Evolutionary conservation across 768 basidiomycete genomes (phyloP), one percentile per base, ranked within the genome.

Genomic region (Rhizopogon sp.): DNA sequence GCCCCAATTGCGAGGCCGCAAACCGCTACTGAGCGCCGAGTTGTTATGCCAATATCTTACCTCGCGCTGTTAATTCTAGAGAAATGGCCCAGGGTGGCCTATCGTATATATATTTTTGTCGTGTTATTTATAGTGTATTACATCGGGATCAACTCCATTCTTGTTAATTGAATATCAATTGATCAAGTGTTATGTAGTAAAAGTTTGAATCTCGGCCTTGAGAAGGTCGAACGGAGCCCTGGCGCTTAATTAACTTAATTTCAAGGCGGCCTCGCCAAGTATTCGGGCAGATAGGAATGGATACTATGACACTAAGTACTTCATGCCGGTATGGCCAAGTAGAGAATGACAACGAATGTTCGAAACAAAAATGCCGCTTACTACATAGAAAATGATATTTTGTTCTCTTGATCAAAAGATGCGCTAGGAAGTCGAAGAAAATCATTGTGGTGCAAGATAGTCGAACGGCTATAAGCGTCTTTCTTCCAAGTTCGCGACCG

Each of bases 1-100:
- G 78, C 56, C 75, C 77, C n/a, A 59, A 60, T 39, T 79, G 78
- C 59, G 66, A 66, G 39, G 60, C 65, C 6, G 64, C 54, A 5
- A 66, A 44, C 60, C 60, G 62, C 35, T 56, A 63, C 56, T 71
- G 53, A 66, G 29, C 44, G 50, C 37, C n/a, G 39, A 20, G 22
- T 49, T 49, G 2, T n/a, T 14, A 9, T 45, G 49, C 39, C 28
- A 49, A 50, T 47, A 45, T 39, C 46, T 20, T 45, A 60, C 35
- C 43, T 22, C 33, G 57, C 51, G 37, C 25, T 43, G 43, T 46
- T 44, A 58, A 28, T 43, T 54, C 31, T 60, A 64, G 60, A 64
- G 16, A 28, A 1, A 52, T 50, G 20, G 39, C 41, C 43, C 41
- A 28, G 43, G 45, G 59, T 59, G 60, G 22, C 53, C 33, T 44